Evolutionary conservation across 1,139 yeast genomes (phyloP), one percentile per base, ranked within the genome.

Genomic region (Suhomyces atakaporum): DNA sequence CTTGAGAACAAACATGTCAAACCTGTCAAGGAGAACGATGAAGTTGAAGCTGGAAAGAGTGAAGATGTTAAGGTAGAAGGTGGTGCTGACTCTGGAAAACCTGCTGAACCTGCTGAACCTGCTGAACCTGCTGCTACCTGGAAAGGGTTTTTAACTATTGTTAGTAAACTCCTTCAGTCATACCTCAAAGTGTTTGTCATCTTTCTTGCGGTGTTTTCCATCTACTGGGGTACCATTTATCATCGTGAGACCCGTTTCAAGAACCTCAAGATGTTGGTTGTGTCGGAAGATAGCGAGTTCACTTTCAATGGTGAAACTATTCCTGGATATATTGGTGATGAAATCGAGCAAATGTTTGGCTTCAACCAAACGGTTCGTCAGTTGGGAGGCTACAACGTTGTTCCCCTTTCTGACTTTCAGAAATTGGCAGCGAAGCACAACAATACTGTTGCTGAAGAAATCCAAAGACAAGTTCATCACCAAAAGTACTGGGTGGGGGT

Each of bases 221-320:
- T 81, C 12, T 81, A 76, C 50, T 80, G 86, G 84, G 87, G 84
- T 1, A 62, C 83, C 1, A 59, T 72, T 50, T 79, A 65, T 50
- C 44, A 63, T 18, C 58, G 85, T 34, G 44, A 44, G 2, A 40
- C 46, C 5, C 54, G 81, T 16, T 54, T 58, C 24, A 50, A 49
- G 9, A 69, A 76, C 44, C 53, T 80, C 43, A 58, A 66, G 16
- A 59, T 73, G 52, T 55, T 75, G 35, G 72, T 81, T 22, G 70
- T 72, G 16, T 58, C 70, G 35, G 77, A 73, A 42, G 81, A 78
- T 43, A 50, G 52, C 12, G 32, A 48, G 1, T 51, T 56, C 15
- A 36, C 42, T 4, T 27, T 42, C 13, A 49, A 53, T 29, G 64
- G 59, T 38, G 22, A 58, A 14, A 32, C 42, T 2, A 38, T 53